phyloP scores from a whole-genome alignment of 176 grass and related monocot species.

The Chrysopogon serrulatus region DNA sequence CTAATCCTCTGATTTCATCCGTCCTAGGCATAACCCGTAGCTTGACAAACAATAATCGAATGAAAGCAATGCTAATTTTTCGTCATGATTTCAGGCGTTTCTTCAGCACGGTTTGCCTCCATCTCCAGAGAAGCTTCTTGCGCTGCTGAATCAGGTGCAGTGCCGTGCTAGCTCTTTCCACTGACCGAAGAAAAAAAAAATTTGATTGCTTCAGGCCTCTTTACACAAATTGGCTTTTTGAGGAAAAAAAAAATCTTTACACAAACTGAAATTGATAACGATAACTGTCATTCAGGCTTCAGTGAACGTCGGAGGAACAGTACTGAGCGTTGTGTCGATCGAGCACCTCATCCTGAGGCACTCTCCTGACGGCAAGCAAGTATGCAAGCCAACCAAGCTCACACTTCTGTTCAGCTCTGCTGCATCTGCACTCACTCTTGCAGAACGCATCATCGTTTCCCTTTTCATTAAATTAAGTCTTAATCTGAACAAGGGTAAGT shows the following conservation, averaged over 20 bases:
- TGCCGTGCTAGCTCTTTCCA: neutral
- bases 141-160: slow-evolving; percentile 64
- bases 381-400: slow-evolving; percentile 19
- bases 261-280: neutral
- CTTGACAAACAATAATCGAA: too few species aligned
- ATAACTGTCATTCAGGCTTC: slow-evolving; percentile 36
- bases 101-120: slow-evolving; percentile 77
- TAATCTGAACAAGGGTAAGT: neutral
- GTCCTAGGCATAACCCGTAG: too few species aligned
- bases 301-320: slow-evolving; percentile 70
- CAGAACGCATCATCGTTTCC: neutral
- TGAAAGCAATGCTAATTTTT: too few species aligned
- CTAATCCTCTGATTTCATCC: neutral
- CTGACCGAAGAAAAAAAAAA: neutral
- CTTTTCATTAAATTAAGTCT: neutral
- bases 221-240: neutral
- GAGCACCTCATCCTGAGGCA: slow-evolving; percentile 89
- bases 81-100: slow-evolving; percentile 89
- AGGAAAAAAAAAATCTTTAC: too few species aligned
- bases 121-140: slow-evolving; percentile 71
- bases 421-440: neutral
- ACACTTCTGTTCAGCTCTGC: neutral
- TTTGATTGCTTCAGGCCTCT: neutral
- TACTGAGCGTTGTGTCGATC: slow-evolving; percentile 62
- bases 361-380: slow-evolving; percentile 48